Base-by-base conservation (phyloP, 768 basidiomycete species). In the Tricholoma sp. region DNA sequence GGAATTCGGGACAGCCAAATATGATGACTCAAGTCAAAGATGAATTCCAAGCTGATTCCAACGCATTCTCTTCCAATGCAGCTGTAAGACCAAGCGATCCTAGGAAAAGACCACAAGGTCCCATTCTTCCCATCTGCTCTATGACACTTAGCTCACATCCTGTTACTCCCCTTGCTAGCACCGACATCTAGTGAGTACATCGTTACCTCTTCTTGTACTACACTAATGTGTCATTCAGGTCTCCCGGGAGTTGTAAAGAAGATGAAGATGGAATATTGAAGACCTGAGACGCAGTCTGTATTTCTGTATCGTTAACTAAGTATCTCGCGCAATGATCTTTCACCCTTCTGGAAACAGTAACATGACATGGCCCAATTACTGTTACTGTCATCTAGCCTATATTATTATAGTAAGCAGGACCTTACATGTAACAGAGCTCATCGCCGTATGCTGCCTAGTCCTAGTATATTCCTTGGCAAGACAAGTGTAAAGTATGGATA, bases 11-110 rank as follows among this genome's bases (percentile, higher is more conserved):
- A 5, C 37, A 49, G 5, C 24, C 53, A 3, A 18, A 8, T 24
- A 33, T 33, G 13, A 36, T 9, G 10, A 4, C 44, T 17, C 54
- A 31, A 44, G 53, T 61, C 29, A 63, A 63, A 52, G 13, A 49
- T 4, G 59, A 61, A 31, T 52, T 56, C n/a, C 33, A 31, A 28
- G 59, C 59, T 15, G 47, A 53, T n/a, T n/a, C 32, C 33, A 12
- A 18, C 15, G 4, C 56, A 7, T 53, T 52, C 24, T 34, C 52
- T 29, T 50, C 48, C 4, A 20, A 32, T 4, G 34, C 44, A 9
- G 28, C 44, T 28, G 39, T 7, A 6, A 47, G 7, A 41, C 50
- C 54, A 45, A 24, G 18, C 9, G 57, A 61, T 45, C 50, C 48
- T 1, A 53, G 57, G 32, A 52, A 53, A 53, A 29, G 52, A 41